Base-by-base conservation (phyloP, 768 basidiomycete species). In the Inosperma sp. region DNA sequence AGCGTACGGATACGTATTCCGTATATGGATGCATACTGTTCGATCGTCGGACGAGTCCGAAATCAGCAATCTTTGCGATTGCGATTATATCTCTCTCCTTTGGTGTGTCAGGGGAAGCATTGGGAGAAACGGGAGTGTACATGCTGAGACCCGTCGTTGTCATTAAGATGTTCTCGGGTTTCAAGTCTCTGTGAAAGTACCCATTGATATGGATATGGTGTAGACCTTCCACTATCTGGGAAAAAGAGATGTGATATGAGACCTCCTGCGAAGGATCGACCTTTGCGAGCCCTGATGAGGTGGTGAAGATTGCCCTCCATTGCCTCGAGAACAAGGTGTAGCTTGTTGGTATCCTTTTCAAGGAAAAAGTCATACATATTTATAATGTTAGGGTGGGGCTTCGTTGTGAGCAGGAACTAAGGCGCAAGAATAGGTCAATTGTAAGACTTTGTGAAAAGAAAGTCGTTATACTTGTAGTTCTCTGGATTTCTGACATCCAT, bases 251-350 rank as follows among this genome's bases (percentile, higher is more conserved):
- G 89, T 17, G 91, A 88, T 55, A 93, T 84, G 55, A 97, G 83
- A 54, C n/a, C 93, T 93, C 19, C 88, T 87, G 16, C 93, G 91
- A n/a, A 80, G 3, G 89, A 81, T 54, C 92, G 82, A 46, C 92
- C 91, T 67, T 87, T 88, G 44, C 94, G 83, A 23, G 90, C 80
- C 70, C 92, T 94, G 66, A 93, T 91, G 69, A 97, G 86, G 62
- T 97, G 94, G 70, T 93, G 95, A 37, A 97, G 80, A 68, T 96
- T 96, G 59, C 94, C 94, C 69, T 97, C 94, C 94, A 96, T 95
- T 62, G 91, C 90, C 68, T 94, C 94, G 65, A 96, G 91, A 36
- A 95, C 93, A 61, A 96, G 93, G 68, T 96, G 92, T 56, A 96
- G 84, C 87, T 67, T 86, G 86, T 54, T 86, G 77, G 58, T 82